Conservation (phyloP, 352 stramenopile species). For the Globisporangium heterothallicum region DNA sequence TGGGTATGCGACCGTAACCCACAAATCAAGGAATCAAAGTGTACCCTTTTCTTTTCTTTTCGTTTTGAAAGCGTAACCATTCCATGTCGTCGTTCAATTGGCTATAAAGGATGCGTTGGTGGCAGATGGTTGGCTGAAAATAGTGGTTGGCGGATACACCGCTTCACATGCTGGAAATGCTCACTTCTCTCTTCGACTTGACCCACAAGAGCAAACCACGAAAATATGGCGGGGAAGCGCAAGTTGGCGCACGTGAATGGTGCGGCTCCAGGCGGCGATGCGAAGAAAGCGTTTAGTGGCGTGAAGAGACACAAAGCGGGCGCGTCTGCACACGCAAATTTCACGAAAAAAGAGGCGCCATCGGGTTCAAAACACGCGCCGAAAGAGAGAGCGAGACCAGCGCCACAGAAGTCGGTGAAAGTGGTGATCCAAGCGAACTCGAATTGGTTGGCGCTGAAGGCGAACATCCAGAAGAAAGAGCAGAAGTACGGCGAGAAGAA, state of each 20-base stretch:
- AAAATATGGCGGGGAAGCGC: conserved; percentile 17
- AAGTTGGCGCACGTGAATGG: conserved; percentile 12
- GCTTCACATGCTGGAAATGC: not conserved
- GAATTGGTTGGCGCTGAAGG: conserved; percentile 75
- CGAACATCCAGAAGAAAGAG: conserved; percentile 51
- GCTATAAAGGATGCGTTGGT: not conserved
- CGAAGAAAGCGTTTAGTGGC: conserved; percentile 12
- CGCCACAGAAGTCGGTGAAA: conserved; percentile 3
- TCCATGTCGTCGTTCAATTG: not conserved
- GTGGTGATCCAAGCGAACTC: conserved; percentile 32
- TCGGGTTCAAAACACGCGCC: conserved; percentile 39
- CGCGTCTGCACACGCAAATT: conserved; percentile 12
- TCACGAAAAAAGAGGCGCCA: too few relatives aligned
- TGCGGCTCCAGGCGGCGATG: too few relatives aligned
- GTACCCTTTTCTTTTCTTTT: too few relatives aligned
- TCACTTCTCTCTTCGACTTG: not conserved
- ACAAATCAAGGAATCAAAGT: too few relatives aligned
- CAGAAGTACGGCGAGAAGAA: conserved; percentile 30
- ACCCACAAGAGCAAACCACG: not conserved
- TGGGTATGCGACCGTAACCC: too few relatives aligned
- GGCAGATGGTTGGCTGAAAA: not conserved
- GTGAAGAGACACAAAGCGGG: conserved; percentile 17
- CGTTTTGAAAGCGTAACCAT: too few relatives aligned
- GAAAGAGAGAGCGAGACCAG: conserved; percentile 10
- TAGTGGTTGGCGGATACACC: not conserved